phyloP scores from a whole-genome alignment of 129 eudicot species.

The Deinandra increscens region DNA sequence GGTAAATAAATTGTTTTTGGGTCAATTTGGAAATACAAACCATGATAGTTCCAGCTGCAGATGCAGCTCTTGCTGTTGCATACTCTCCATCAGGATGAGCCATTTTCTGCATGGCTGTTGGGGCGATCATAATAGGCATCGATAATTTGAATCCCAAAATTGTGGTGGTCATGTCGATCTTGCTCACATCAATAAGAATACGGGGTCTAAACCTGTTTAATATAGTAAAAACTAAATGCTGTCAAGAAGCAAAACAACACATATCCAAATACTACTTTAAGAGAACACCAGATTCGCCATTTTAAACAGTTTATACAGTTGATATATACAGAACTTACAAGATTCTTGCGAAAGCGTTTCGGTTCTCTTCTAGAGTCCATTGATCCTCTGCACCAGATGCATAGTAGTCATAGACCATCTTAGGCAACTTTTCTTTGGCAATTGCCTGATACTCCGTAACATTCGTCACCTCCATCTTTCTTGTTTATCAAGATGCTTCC shows the following conservation, averaged over 20 bases:
- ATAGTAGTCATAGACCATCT: constrained; percentile 89
- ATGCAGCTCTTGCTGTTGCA: constrained; percentile 99
- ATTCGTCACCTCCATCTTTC: constrained; percentile 71
- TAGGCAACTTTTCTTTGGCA: constrained; percentile 89
- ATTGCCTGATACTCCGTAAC: constrained; percentile 81
- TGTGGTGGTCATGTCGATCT: constrained; percentile 77
- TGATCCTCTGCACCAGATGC: constrained; percentile 98
- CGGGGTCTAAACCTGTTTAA: constrained; percentile 80
- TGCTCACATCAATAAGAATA: constrained; percentile 88
- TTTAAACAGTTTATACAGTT: not conserved
- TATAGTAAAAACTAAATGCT: not conserved
- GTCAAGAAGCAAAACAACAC: constrained; percentile 8
- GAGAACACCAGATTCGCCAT: not conserved
- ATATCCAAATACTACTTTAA: not conserved
- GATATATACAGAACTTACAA: constrained; percentile 42
- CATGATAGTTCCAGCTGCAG: constrained; percentile 94
- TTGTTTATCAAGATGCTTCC: constrained; percentile 14
- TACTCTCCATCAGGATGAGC: constrained; percentile 98
- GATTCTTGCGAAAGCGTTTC: constrained; percentile 87
- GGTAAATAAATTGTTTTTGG: too few relatives aligned
- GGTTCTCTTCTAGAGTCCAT: constrained; percentile 90
- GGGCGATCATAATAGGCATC: constrained; percentile 96
- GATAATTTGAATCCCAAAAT: constrained; percentile 82
- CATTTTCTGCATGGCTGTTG: constrained; percentile 94
- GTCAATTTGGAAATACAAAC: constrained; percentile 37